Evolutionary conservation across 176 grass and related monocot genomes (phyloP), one percentile per base, ranked within the genome.

Genomic region (Triticum dicoccoides): DNA sequence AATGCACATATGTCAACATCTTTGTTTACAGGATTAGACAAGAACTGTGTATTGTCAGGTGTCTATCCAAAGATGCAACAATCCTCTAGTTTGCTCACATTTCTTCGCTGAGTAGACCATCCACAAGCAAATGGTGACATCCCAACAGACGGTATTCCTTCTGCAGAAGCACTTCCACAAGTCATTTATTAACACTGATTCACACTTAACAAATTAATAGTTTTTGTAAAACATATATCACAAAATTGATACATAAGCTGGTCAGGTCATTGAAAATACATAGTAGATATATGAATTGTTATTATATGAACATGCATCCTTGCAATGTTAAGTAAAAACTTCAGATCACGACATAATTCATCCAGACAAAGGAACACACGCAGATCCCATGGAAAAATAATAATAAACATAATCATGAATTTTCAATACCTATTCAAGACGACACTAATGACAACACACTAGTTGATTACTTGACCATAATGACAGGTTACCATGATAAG

Each of bases 111-210:
- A 72, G 96, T 98, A 76, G 92, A 94, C 96, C 96, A 98, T 86
- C 96, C 93, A 88, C 93, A 98, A 86, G 96, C 90, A 89, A 98
- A 98, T 77, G 96, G 93, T 84, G 96, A 88, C 86, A 98, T 91
- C 80, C 93, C 93, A 92, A 98, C 91, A 81, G 93, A 93, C 34
- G 96, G 96, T 92, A 98, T 95, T 85, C 96, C 93, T 98, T 95
- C 93, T 98, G 84, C 90, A 87, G 80, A 65, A 88, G 51, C 63
- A 81, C 5, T 81, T 84, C 27, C 11, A 51, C 45, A 52, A 69
- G 45, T 34, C 38, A 69, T 32, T 61, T 68, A 38, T 13, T 33
- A 76, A 18, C 35, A 87, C 6, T 61, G 44, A 47, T 69, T 84
- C 25, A 21, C 30, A 75, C 15, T 20, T 13, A 4, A 61, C 7